These are phyloP conservation scores for Dorcoceras hygrometricum DNA, from an alignment of 257 asterid species.

Conservation along the genomic window DNA sequence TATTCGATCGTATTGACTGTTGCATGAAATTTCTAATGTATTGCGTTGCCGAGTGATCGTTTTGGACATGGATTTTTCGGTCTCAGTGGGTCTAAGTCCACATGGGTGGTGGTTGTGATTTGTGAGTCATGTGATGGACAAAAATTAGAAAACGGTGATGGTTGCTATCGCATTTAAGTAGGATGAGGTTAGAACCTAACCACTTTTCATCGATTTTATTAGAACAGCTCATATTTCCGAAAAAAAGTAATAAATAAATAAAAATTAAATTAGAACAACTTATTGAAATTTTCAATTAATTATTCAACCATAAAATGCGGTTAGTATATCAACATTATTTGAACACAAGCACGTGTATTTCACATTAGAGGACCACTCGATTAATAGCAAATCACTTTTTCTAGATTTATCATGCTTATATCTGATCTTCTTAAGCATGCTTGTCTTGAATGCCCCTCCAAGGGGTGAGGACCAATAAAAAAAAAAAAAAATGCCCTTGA, in stretches of 20 bases:
- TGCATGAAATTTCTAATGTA: too few species aligned
- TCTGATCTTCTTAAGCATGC: too few species aligned
- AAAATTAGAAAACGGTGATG: too few species aligned
- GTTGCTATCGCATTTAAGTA: neutral
- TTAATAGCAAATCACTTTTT: neutral
- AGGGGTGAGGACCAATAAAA: too few species aligned
- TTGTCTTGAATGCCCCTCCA: too few species aligned
- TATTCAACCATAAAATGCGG: neutral
- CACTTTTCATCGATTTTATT: neutral
- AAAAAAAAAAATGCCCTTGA: too few species aligned
- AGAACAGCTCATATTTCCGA: neutral
- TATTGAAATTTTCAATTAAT: too few species aligned
- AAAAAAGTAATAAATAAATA: too few species aligned
- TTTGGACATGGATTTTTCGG: neutral
- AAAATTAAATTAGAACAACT: neutral
- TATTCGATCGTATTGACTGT: too few species aligned
- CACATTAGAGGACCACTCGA: neutral
- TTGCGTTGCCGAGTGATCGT: neutral
- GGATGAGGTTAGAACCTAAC: neutral
- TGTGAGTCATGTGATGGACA: neutral
- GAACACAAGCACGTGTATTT: neutral
- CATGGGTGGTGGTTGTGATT: neutral
- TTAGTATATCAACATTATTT: too few species aligned
- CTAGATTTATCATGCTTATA: too few species aligned
- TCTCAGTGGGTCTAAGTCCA: neutral